Percentiles rank a stretch among this genome's conserved stretches.
Evolutionary conservation across 176 grass and related monocot species (phyloP).

Genomic region (Carex scoparia): DNA sequence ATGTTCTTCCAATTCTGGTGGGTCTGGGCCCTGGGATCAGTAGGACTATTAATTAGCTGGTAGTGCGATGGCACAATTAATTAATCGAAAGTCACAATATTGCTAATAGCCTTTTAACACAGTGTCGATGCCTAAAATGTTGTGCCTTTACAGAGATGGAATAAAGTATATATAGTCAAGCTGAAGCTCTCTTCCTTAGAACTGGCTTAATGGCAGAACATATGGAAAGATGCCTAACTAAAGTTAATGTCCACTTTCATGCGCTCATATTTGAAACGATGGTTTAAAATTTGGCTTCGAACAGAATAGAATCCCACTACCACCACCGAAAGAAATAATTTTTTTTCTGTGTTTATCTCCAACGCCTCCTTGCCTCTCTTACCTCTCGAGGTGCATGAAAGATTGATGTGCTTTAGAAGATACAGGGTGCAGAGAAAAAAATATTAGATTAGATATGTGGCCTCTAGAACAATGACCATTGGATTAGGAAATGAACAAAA

Average conservation of each 20-base stretch:
- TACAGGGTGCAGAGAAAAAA: no score
- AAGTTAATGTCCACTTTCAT: slow-evolving; percentile 4
- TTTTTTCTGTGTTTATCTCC: neutral
- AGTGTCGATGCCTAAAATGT: neutral
- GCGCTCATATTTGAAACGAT: neutral
- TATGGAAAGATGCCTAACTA: slow-evolving; percentile 11
- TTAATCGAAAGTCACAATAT: neutral
- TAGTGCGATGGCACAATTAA: neutral
- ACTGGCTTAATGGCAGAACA: neutral
- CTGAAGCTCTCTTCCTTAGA: neutral
- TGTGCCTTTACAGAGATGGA: neutral
- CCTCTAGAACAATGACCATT: no score
- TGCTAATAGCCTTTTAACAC: neutral
- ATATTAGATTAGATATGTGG: no score
- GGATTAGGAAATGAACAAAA: no score
- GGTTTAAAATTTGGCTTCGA: neutral
- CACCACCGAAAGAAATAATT: neutral
- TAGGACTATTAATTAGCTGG: neutral
- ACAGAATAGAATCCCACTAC: slow-evolving; percentile 3
- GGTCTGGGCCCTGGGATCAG: no score
- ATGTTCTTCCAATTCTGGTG: no score
- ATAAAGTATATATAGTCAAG: neutral
- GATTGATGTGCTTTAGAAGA: no score
- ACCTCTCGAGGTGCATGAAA: no score
- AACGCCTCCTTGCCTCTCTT: no score